Evolutionary conservation across 129 eudicot species (phyloP).

Genomic region (Daucus carota): DH1_v3.0 NC_030381.2:50711001-50711500

Average conservation of each 20-base stretch:
- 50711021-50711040: constrained; percentile 98
- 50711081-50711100: constrained; percentile 23
- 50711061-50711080: constrained; percentile 34
- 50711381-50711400: too few relatives aligned
- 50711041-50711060: constrained; percentile 70
- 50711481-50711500: too few relatives aligned
- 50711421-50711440: too few relatives aligned
- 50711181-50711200: constrained; percentile 78
- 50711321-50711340: neutral
- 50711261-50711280: neutral
- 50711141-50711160: constrained; percentile 76
- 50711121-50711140: constrained; percentile 63
- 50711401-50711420: too few relatives aligned
- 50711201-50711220: constrained; percentile 97
- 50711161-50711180: constrained; percentile 80
- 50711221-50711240: neutral
- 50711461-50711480: too few relatives aligned
- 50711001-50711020: constrained; percentile 85
- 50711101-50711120: constrained; percentile 36
- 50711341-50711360: too few relatives aligned
- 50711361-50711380: too few relatives aligned
- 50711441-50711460: too few relatives aligned
- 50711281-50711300: neutral
- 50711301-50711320: neutral
- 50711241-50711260: neutral